A percentile compares a stretch with the other conserved stretches of the same genome.
phyloP scores from a whole-genome alignment of 2,329 filamentous ascomycete genomes.

The Dothideomycetes sp. region DNA sequence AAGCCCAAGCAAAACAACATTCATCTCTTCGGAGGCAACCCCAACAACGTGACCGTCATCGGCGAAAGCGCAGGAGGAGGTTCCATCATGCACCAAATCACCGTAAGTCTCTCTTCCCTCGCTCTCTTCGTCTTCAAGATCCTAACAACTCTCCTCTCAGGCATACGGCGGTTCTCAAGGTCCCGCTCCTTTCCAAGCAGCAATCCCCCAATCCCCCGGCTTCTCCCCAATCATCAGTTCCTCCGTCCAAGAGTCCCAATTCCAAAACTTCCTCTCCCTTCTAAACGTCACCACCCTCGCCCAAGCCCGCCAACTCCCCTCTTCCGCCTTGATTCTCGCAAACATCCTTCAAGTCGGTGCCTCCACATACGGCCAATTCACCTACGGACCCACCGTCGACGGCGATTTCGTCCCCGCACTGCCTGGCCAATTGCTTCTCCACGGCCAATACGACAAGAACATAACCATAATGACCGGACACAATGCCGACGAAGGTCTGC shows the following conservation, averaged over 20 bases:
- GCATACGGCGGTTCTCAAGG: constrained; percentile 40
- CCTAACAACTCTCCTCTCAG: not conserved
- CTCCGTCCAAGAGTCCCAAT: constrained; percentile 30
- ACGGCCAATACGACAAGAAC: constrained; percentile 36
- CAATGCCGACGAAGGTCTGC: constrained; percentile 37
- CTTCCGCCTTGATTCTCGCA: constrained; percentile 32
- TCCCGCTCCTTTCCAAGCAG: constrained; percentile 35
- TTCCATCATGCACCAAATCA: constrained; percentile 48
- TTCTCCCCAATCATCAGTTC: constrained; percentile 30
- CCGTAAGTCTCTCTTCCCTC: constrained; percentile 20
- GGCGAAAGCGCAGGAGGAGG: constrained; percentile 46
- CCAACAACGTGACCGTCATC: constrained; percentile 37
- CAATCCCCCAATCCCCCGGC: constrained; percentile 39
- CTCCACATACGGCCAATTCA: constrained; percentile 36
- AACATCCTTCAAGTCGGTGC: constrained; percentile 35
- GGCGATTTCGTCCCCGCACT: constrained; percentile 40
- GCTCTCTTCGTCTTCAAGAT: not conserved
- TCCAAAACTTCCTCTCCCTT: constrained; percentile 32
- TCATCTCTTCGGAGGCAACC: constrained; percentile 12
- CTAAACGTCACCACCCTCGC: constrained; percentile 37
- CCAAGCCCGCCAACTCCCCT: constrained; percentile 35
- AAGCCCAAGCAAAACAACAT: too few species aligned
- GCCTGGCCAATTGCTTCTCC: constrained; percentile 37
- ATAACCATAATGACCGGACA: constrained; percentile 38
- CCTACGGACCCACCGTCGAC: constrained; percentile 40